Base-by-base conservation (phyloP, 2,329 filamentous ascomycete genomes). In the Ceratocystis smalleyi region DNA sequence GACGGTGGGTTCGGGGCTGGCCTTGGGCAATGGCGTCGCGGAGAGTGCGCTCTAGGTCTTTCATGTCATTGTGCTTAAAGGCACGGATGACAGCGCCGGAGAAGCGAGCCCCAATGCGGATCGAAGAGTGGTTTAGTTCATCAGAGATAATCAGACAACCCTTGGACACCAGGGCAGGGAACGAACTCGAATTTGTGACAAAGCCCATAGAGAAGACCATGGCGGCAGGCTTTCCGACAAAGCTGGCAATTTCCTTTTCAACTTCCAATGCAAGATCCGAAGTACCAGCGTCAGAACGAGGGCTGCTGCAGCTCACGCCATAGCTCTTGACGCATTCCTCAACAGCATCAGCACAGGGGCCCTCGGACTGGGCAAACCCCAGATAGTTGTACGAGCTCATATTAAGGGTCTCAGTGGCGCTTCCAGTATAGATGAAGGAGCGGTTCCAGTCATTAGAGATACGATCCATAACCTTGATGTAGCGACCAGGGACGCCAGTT, bases 181-280 rank as follows among this genome's bases (percentile, higher is more conserved):
- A 97, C 17, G 91, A 85, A 69, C 87, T 89, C 35, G 92, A 87
- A 72, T 99, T 99, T 68, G 94, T 99, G 67, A 91, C 91, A 73
- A 96, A 99, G 43, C 94, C 94, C 94, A 99, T 99, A 27, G 92
- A 96, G 78, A 97, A 97, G 62, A 99, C 86, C 86, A 96, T 96
- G 32, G 94, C 87, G 32, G 89, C 84, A 65, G 91, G 88, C 78
- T 97, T 99, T 73, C 91, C 92, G 47, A 97, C 89, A 71, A 99
- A 99, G 55, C 83, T 81, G 57, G 94, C 94, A 69, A 97, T 83
- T 71, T 95, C 81, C 35, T 87, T 84, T 78, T 99, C 94, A 2
- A 96, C 91, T 73, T 99, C 92, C 43, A 89, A 71, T 65, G 90
- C 86, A 66, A 99, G 79, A 72, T 97, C 94, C 1, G 88, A 86